Evolutionary conservation across 139 green algal species (phyloP).

Genomic region (Tetraselmis chui): DNA sequence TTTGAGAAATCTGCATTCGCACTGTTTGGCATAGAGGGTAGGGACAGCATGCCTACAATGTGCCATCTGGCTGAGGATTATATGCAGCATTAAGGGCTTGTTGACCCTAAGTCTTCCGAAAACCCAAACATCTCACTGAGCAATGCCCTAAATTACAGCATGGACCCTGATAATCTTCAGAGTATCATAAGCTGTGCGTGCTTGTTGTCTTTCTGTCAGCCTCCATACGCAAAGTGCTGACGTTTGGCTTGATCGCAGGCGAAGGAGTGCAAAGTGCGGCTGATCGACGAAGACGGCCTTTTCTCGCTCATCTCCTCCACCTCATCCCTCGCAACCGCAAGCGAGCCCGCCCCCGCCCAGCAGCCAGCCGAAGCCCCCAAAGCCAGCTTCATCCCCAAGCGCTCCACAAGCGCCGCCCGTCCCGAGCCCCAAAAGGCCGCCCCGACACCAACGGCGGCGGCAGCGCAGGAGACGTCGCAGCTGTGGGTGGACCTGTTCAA

Average conservation of each 20-base stretch:
- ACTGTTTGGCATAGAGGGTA: too few species aligned
- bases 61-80: too few species aligned
- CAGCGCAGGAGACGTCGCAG: conserved; percentile 15
- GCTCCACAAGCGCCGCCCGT: not conserved
- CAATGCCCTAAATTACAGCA: too few species aligned
- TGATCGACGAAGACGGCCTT: conserved; percentile 84
- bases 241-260: conserved; percentile 17
- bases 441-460: conserved; percentile 2
- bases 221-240: too few species aligned
- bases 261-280: conserved; percentile 36
- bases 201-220: too few species aligned
- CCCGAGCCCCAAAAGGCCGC: not conserved
- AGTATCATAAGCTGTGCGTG: too few species aligned
- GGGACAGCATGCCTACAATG: too few species aligned
- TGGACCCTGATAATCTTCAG: too few species aligned
- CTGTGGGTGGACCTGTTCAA: conserved; percentile 94
- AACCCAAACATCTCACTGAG: too few species aligned
- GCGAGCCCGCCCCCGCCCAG: not conserved
- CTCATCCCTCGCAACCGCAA: conserved; percentile 5
- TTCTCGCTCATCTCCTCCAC: conserved; percentile 63
- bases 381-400: not conserved
- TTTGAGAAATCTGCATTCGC: too few species aligned
- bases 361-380: not conserved
- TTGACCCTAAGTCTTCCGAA: too few species aligned
- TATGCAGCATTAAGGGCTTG: too few species aligned